Evolutionary conservation across 345 rosid species (phyloP), one percentile per base, ranked within the genome.

Genomic region (Dimocarpus longan): DNA sequence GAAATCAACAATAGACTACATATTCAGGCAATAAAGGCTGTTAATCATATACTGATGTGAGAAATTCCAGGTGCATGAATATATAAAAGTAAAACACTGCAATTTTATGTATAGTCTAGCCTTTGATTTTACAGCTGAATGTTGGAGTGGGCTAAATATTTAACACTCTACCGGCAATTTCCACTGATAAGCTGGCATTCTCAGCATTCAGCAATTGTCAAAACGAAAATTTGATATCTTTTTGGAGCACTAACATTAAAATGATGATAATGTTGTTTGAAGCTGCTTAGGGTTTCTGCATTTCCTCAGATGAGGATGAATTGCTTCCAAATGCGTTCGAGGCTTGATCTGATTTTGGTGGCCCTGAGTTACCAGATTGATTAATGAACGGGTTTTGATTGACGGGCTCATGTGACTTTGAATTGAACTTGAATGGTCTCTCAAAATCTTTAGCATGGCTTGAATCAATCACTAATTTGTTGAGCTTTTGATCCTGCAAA

Each of bases 401-500:
- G 5, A 46, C 70, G 26, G 70, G 74, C 8, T 86, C 91, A 11
- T 82, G 86, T 5, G 88, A 76, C 73, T 85, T 90, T 46, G 80
- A 28, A 82, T 83, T 86, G 44, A 86, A 88, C 88, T 89, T 93
- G 79, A 84, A 89, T 40, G 93, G 89, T 74, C 96, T 91, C 78
- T 91, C 93, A 69, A 90, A 90, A 75, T 92, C 97, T 82, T 88
- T 89, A 10, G 94, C 94, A 78, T 83, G 88, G 82, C 88, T 84
- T 16, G 81, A 84, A 63, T 92, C 97, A n/a, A 91, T 91, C 75
- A 86, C 82, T 54, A 91, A 18, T 62, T 89, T 91, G 67, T 93
- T 91, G 73, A 93, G 86, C 68, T 91, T 93, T 79, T 93, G 95
- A n/a, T 89, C 99, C 99, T 95, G 91, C 76, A 89, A 42, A 68